Conservation (phyloP, 371 early-diverging fungal species). For the Mortierella sp. region DNA sequence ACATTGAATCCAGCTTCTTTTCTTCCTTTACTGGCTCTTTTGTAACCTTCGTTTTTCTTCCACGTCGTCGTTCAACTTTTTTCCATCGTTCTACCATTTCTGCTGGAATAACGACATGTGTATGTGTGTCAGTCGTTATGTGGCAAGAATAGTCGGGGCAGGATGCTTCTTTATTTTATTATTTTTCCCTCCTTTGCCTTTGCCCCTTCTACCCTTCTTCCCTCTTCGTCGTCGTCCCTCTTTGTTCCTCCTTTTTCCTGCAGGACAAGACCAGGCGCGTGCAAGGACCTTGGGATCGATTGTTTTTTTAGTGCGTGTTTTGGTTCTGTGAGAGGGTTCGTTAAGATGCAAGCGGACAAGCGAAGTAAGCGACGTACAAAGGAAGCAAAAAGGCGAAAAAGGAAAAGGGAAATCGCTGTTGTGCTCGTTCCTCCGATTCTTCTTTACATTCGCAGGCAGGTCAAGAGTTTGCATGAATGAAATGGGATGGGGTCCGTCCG, state of each 20-base stretch:
- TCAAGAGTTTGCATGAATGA: too few relatives aligned
- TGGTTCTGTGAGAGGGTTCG: neutral
- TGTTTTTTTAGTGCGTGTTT: neutral
- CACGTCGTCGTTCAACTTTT: neutral
- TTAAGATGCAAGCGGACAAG: too few relatives aligned
- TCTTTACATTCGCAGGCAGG: too few relatives aligned
- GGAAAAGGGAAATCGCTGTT: too few relatives aligned
- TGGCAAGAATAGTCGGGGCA: neutral
- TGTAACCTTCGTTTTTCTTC: neutral
- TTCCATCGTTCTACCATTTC: conserved; percentile 3
- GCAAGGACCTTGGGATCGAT: neutral
- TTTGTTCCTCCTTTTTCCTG: neutral
- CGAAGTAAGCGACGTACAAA: too few relatives aligned
- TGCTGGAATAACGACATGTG: neutral
- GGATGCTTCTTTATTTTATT: neutral
- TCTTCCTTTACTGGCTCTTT: neutral
- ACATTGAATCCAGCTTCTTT: neutral
- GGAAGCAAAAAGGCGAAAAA: too few relatives aligned
- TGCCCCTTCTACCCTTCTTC: neutral
- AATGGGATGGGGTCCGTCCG: too few relatives aligned
- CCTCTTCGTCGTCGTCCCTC: neutral
- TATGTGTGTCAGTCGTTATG: conserved; percentile 1
- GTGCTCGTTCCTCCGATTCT: too few relatives aligned
- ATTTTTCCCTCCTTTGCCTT: neutral
- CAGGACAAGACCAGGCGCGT: neutral